These are phyloP conservation scores for Tephrocybe sp. DNA, from an alignment of 768 basidiomycete genomes.

Conservation along the genomic window DNA sequence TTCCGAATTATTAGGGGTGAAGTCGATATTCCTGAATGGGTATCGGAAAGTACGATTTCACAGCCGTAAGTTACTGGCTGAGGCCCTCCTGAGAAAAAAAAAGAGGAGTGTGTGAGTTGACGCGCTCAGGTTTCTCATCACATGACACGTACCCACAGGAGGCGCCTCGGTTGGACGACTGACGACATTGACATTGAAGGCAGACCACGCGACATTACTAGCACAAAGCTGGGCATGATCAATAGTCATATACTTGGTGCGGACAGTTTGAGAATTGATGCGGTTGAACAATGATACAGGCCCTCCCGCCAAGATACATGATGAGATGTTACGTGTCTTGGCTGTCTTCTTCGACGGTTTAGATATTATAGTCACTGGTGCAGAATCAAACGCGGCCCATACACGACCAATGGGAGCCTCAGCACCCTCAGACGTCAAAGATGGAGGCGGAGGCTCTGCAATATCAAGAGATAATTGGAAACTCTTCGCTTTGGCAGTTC, in stretches of 20 bases:
- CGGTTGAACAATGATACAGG: conserved; percentile 94
- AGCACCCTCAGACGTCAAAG: conserved; percentile 41
- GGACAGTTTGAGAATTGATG: conserved; percentile 94
- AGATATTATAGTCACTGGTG: conserved; percentile 91
- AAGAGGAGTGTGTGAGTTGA: conserved; percentile 36
- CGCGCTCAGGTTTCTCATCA: conserved; percentile 38
- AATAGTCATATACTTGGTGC: conserved; percentile 97
- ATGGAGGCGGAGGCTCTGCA: conserved; percentile 64
- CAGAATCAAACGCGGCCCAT: conserved; percentile 92
- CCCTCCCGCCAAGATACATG: conserved; percentile 85
- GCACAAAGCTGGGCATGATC: conserved; percentile 81
- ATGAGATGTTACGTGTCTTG: conserved; percentile 89
- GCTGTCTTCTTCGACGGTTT: conserved; percentile 97
- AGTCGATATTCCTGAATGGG: conserved; percentile 80
- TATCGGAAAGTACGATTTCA: conserved; percentile 82
- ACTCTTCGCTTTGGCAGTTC: conserved; percentile 86
- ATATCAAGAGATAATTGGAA: conserved; percentile 86
- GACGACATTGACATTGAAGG: conserved; percentile 90
- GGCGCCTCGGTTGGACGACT: conserved; percentile 65
- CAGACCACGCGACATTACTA: conserved; percentile 91
- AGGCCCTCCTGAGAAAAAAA: conserved; percentile 52
- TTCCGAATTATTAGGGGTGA: conserved; percentile 87
- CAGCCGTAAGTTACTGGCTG: conserved; percentile 91
- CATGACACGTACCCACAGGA: conserved; percentile 63
- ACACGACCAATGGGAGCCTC: conserved; percentile 59